These are phyloP conservation scores for Metschnikowia dekortorum DNA, from an alignment of 805 yeast genomes.

Conservation along the genomic window DNA sequence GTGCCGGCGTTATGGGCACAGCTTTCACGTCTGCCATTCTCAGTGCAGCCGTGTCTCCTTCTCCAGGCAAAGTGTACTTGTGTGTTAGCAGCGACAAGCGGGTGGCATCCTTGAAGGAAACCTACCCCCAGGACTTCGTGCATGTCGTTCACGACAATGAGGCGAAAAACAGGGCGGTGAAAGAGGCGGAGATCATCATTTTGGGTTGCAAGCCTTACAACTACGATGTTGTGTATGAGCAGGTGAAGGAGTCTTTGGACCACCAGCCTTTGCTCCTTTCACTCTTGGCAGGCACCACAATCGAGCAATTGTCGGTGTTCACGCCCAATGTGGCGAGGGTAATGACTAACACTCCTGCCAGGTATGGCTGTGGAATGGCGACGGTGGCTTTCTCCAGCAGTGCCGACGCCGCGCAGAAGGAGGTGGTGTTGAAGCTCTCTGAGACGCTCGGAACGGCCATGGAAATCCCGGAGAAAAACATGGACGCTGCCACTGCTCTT, in stretches of 20 bases:
- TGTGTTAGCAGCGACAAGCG: slow-evolving; percentile 55
- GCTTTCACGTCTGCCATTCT: slow-evolving; percentile 83
- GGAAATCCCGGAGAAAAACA: slow-evolving; percentile 79
- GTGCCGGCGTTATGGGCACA: slow-evolving; percentile 95
- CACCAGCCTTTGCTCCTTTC: slow-evolving; percentile 66
- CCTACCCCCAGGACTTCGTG: slow-evolving; percentile 39
- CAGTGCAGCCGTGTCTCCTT: slow-evolving; percentile 43
- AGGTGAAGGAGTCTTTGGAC: slow-evolving; percentile 42
- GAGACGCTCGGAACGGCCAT: slow-evolving; percentile 64
- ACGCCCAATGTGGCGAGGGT: slow-evolving; percentile 72
- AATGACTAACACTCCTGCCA: slow-evolving; percentile 98
- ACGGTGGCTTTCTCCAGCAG: slow-evolving; percentile 69
- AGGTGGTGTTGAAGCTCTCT: slow-evolving; percentile 48
- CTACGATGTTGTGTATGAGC: slow-evolving; percentile 56
- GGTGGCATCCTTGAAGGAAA: slow-evolving; percentile 42
- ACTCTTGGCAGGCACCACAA: slow-evolving; percentile 89
- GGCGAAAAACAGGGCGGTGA: slow-evolving; percentile 55
- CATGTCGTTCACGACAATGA: slow-evolving; percentile 43
- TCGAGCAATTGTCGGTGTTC: slow-evolving; percentile 55
- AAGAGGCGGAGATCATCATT: slow-evolving; percentile 62
- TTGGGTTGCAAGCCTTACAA: slow-evolving; percentile 88
- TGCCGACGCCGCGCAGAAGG: slow-evolving; percentile 41
- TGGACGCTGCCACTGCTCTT: slow-evolving; percentile 94
- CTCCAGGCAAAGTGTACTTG: slow-evolving; percentile 73
- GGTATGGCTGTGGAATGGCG: slow-evolving; percentile 90